Percentiles rank a stretch among this genome's conserved stretches.
These are phyloP conservation scores for Tolypocladium sp. DNA, from an alignment of 2,329 filamentous ascomycete genomes.

Conservation along the genomic window DNA sequence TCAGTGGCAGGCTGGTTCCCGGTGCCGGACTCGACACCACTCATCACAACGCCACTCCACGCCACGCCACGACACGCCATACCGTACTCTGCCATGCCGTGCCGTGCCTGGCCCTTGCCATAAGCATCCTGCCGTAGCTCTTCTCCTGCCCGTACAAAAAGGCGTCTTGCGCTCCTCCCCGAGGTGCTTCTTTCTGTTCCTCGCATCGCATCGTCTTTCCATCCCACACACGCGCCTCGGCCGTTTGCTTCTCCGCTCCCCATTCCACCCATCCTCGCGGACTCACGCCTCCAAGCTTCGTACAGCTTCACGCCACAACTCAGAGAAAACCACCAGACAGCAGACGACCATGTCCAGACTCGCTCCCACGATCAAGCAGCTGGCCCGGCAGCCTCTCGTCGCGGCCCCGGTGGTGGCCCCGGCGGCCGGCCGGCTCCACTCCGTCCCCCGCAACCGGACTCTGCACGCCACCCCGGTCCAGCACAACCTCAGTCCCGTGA, in stretches of 20 bases:
- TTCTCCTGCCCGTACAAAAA: constrained; percentile 1
- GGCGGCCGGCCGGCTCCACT: constrained; percentile 5
- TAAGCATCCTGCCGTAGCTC: constrained; percentile 1
- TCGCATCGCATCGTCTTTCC: not conserved
- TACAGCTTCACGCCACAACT: not conserved
- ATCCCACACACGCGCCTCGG: not conserved
- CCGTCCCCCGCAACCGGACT: constrained; percentile 2
- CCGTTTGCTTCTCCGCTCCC: not conserved
- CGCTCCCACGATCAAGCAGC: constrained; percentile 10
- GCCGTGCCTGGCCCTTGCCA: not conserved
- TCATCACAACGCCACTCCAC: not conserved
- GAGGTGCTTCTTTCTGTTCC: not conserved
- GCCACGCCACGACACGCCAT: not conserved
- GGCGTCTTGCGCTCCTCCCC: not conserved
- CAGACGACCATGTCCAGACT: constrained; percentile 16
- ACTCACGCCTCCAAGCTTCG: not conserved
- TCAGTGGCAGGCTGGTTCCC: too few species aligned
- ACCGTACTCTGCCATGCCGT: not conserved
- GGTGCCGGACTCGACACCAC: not conserved
- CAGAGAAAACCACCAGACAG: not conserved
- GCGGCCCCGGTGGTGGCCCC: not conserved
- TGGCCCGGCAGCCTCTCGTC: constrained; percentile 9
- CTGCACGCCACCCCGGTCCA: constrained; percentile 12
- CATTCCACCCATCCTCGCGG: not conserved
- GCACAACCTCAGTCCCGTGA: constrained; percentile 10